A percentile compares a stretch with the other conserved stretches of the same genome.
Conservation (phyloP, 192 early-diverging fungal genomes). For the Umbelopsis ramanniana region DNA sequence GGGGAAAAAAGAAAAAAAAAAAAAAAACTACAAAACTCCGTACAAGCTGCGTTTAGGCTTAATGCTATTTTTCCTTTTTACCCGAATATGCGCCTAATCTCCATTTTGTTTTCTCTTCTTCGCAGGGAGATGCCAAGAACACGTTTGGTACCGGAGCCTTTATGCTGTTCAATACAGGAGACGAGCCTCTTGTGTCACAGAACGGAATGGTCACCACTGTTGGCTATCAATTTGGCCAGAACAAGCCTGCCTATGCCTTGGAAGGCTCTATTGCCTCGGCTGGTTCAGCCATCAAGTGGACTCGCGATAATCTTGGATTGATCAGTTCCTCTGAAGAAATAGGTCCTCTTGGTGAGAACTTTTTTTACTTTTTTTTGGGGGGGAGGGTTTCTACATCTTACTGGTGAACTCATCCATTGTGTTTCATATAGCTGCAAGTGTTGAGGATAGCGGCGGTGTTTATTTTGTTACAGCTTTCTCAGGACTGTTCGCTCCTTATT, state of each 20-base stretch:
- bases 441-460: slow-evolving; percentile 83
- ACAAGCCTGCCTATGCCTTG: slow-evolving; percentile 71
- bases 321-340: slow-evolving; percentile 77
- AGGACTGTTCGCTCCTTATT: slow-evolving; percentile 94
- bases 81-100: background rate
- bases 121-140: slow-evolving; percentile 86
- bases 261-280: slow-evolving; percentile 93
- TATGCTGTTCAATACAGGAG: slow-evolving; percentile 95
- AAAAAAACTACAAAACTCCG: no score
- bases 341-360: slow-evolving; percentile 54
- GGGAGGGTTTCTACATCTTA: no score
- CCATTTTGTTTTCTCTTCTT: background rate
- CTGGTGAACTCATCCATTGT: no score
- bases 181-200: slow-evolving; percentile 70
- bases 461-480: slow-evolving; percentile 96
- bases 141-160: slow-evolving; percentile 97
- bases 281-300: slow-evolving; percentile 90
- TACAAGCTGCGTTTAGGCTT: background rate
- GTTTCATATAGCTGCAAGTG: slow-evolving; percentile 64
- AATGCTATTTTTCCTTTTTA: background rate
- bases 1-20: no score
- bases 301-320: slow-evolving; percentile 85
- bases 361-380: background rate
- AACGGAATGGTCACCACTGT: slow-evolving; percentile 91
- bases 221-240: slow-evolving; percentile 86